Percentiles rank a stretch among this genome's conserved stretches.
Conservation (phyloP, 495 filamentous ascomycete genomes). For the Bryoglossum gracile region DNA sequence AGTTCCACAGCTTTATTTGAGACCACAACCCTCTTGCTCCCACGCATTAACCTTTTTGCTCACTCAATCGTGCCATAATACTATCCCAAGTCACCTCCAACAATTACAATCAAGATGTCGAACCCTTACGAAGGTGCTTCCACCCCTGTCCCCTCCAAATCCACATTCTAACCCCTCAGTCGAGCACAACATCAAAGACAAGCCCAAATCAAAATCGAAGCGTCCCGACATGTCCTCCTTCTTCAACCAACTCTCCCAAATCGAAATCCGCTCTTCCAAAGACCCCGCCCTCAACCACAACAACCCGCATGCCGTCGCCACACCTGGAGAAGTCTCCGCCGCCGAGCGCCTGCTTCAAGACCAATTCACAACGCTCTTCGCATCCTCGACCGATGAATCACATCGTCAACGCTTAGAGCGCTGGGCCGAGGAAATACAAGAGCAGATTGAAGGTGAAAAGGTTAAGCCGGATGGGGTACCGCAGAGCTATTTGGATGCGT, state of each 20-base stretch:
- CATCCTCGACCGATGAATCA: constrained; percentile 17
- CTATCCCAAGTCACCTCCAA: no score
- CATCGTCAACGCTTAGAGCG: constrained; percentile 45
- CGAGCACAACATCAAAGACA: constrained; percentile 67
- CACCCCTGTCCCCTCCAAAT: not conserved
- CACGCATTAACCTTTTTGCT: no score
- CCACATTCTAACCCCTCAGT: constrained; percentile 40
- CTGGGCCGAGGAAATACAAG: constrained; percentile 57
- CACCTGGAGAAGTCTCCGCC: constrained; percentile 64
- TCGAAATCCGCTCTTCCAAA: constrained; percentile 42
- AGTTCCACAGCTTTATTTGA: no score
- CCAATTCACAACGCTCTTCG: constrained; percentile 30
- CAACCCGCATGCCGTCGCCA: constrained; percentile 60
- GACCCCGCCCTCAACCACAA: constrained; percentile 33
- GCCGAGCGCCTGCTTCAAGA: constrained; percentile 46
- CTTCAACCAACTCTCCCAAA: constrained; percentile 65
- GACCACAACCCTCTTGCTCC: no score
- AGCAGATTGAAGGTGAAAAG: constrained; percentile 58
- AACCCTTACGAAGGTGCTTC: constrained; percentile 21
- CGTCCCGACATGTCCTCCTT: constrained; percentile 86
- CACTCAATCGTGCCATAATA: no score
- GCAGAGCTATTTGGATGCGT: constrained; percentile 69
- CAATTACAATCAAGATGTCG: constrained; percentile 20
- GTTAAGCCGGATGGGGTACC: constrained; percentile 63
- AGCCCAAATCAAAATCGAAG: constrained; percentile 34